Percentiles rank a stretch among this genome's conserved stretches.
phyloP scores from a whole-genome alignment of 352 stramenopile species.

The Nothophytophthora sp. region DNA sequence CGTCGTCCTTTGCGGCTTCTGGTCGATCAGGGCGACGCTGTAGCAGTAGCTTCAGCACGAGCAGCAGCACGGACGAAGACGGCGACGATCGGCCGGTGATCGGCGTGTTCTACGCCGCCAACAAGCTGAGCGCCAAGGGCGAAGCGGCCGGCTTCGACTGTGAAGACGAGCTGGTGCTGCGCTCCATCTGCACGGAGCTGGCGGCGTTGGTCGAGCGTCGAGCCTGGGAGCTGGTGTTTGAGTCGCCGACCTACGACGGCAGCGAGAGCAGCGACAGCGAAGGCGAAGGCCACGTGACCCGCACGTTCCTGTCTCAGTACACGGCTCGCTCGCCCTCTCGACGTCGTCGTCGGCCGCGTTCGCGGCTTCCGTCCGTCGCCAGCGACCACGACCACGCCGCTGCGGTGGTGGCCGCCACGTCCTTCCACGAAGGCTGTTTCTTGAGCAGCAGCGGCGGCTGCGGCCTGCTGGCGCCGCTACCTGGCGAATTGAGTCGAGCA shows the following conservation, averaged over 20 bases:
- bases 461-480: slow-evolving; percentile 14
- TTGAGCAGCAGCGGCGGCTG: slow-evolving; percentile 19
- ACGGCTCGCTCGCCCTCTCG: slow-evolving; percentile 50
- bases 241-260: slow-evolving; percentile 43
- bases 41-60: slow-evolving; percentile 40
- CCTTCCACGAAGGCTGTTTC: slow-evolving; percentile 41
- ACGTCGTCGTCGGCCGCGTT: slow-evolving; percentile 28
- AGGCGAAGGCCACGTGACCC: slow-evolving; percentile 44
- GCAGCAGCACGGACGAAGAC: slow-evolving; percentile 57
- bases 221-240: slow-evolving; percentile 76
- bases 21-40: slow-evolving; percentile 28
- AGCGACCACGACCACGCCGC: slow-evolving; percentile 35
- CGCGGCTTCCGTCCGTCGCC: slow-evolving; percentile 24
- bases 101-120: slow-evolving; percentile 82
- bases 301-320: slow-evolving; percentile 77
- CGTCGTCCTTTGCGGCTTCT: slow-evolving; percentile 17
- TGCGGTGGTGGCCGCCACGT: slow-evolving; percentile 36
- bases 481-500: slow-evolving; percentile 6
- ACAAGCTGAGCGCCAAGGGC: slow-evolving; percentile 50
- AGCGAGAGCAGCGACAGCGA: slow-evolving; percentile 47
- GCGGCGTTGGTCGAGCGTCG: slow-evolving; percentile 63
- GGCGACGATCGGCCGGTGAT: slow-evolving; percentile 51
- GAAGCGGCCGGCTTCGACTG: slow-evolving; percentile 48
- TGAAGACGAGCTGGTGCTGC: slow-evolving; percentile 70
- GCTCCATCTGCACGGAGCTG: slow-evolving; percentile 65